Evolutionary conservation across 345 rosid genomes (phyloP), one percentile per base, ranked within the genome.

Genomic region (Eucalyptus curtisii): DNA sequence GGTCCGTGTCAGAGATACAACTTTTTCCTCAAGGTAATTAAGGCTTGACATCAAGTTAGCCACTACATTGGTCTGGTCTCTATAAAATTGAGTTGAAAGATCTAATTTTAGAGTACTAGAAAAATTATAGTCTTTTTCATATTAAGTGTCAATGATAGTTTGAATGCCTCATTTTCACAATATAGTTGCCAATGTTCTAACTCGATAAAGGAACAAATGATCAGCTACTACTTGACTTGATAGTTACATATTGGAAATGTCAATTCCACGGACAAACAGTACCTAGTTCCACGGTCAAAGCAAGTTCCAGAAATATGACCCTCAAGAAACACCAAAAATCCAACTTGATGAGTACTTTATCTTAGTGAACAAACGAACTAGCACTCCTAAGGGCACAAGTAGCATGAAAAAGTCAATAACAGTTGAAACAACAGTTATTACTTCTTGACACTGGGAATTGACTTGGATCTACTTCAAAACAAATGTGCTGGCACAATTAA

Each of bases 1-100:
- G 91, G 99, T 95, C 86, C 94, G 98, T 85, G 94, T 97, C 66
- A 96, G 93, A 93, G 99, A 96, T 89, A 93, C 99, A 49, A 97
- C 97, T 8, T 96, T 96, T 91, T 97, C 99, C 52, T 97, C 99
- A 87, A 96, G 99, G 99, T 97, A 88, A 88, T 47, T 86, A n/a
- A 61, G 47, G 25, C 22, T 79, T 27, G 71, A 44, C 12, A 44
- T 57, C 64, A 45, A 82, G 57, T 30, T 44, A 76, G 84, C 84
- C 45, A 10, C 42, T 37, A 0, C 49, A 55, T 76, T 24, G 3
- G 47, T 76, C 84, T 76, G 84, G 27, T 76, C 84, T 76, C 47
- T 76, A 76, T 76, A 40, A 20, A 76, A 19, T 76, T 20, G 84
- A 20, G 47, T 76, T 1, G 9, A 76, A 76, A 6, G 84, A 10